Evolutionary conservation across 2,329 filamentous ascomycete species (phyloP), one percentile per base, ranked within the genome.

Genomic region (Sphaerulina populicola): DNA sequence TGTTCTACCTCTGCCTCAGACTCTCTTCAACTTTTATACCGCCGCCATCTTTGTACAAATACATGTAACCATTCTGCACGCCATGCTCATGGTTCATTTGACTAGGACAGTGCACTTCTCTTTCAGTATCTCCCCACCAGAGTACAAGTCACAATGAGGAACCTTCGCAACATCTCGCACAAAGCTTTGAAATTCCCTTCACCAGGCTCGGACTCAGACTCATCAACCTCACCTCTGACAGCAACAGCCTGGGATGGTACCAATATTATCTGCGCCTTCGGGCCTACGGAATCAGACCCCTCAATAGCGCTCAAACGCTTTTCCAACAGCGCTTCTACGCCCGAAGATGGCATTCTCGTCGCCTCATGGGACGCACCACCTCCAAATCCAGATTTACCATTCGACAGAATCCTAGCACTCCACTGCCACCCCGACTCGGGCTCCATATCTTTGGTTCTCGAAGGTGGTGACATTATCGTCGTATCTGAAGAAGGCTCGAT

Each of bases 301-400:
- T 74, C 82, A 47, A 86, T 98, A 61, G 84, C 91, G 68, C 76
- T 97, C 53, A 79, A 77, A 61, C 73, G 80, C 56, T 64, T 76
- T 35, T 66, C 72, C 36, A 68, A 70, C 47, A 65, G 72, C 55
- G 68, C 68, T 42, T 62, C 62, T 47, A 64, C 66, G 43, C 68
- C 68, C 36, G 70, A 72, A 42, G 68, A 73, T 36, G 68, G 73
- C 31, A 59, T 67, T 18, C 69, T 68, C 44, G 81, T 97, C 62
- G 85, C 89, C 51, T 86, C 85, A 36, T 98, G 93, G 93, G 87
- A 95, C 72, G 86, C 88, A 14, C 85, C 83, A 49, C 88, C 83
- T 64, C 86, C 88, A 47, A 80, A 81, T 53, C 87, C 88, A 53
- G 82, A 43, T 21, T 72, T 94, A 58, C 68, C 75, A 46, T 81